These are phyloP conservation scores for Coniochaeta ligniaria DNA, from an alignment of 2,329 filamentous ascomycete genomes.

Conservation along the genomic window DNA sequence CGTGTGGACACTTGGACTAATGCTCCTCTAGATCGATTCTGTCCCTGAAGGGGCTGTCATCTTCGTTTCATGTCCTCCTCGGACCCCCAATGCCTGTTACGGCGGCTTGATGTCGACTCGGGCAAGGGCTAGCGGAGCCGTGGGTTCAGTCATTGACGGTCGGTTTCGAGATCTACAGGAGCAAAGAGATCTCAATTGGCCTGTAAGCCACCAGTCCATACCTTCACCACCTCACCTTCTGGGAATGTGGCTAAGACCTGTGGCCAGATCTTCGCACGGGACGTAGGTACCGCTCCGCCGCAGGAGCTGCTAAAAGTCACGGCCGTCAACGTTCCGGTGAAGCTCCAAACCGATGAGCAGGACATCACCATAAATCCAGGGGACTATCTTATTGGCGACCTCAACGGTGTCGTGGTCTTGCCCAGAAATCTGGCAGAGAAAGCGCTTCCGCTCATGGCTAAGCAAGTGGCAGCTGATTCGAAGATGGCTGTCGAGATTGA, in stretches of 20 bases:
- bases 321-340: constrained; percentile 31
- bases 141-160: constrained; percentile 44
- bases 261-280: constrained; percentile 30
- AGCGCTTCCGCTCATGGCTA: constrained; percentile 31
- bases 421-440: constrained; percentile 29
- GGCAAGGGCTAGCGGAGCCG: constrained; percentile 34
- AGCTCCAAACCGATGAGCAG: constrained; percentile 27
- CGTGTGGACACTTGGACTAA: neutral
- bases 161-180: constrained; percentile 45
- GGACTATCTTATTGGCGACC: constrained; percentile 35
- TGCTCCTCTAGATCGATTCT: constrained; percentile 29
- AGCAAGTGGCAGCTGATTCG: constrained; percentile 32
- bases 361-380: constrained; percentile 31
- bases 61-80: constrained; percentile 40
- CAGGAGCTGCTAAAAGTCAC: constrained; percentile 33
- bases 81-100: constrained; percentile 42
- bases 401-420: constrained; percentile 38
- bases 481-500: constrained; percentile 32
- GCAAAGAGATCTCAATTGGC: constrained; percentile 39
- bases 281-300: constrained; percentile 35
- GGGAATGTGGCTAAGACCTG: neutral
- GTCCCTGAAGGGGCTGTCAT: constrained; percentile 38
- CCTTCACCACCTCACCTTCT: neutral
- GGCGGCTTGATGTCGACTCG: constrained; percentile 46
- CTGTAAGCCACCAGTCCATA: constrained; percentile 18